A percentile compares a stretch with the other conserved stretches of the same genome.
phyloP scores from a whole-genome alignment of 768 basidiomycete species.

The Termitomyces sp. region DNA sequence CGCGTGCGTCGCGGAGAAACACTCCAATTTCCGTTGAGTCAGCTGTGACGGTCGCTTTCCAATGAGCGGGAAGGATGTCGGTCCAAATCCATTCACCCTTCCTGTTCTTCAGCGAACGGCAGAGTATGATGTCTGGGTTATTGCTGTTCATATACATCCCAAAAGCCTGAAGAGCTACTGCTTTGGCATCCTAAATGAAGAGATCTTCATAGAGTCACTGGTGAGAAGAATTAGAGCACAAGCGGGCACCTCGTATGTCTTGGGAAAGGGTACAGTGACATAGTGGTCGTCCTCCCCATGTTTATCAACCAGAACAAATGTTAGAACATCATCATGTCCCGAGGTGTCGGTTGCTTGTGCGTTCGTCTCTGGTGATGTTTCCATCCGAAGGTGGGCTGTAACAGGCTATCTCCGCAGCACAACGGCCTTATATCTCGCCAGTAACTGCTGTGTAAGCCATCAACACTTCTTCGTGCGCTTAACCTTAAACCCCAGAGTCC shows the following conservation, averaged over 20 bases:
- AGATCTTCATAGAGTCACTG: not conserved
- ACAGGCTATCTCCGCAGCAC: not conserved
- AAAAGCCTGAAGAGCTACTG: not conserved
- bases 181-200: slow-evolving; percentile 3
- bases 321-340: not conserved
- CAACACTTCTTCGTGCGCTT: not conserved
- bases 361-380: not conserved
- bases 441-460: not conserved
- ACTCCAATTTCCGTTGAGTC: not conserved
- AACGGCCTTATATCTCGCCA: not conserved
- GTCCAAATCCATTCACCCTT: slow-evolving; percentile 14
- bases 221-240: not conserved
- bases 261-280: slow-evolving; percentile 13
- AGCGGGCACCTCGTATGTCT: slow-evolving; percentile 7
- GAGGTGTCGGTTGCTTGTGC: not conserved
- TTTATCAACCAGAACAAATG: slow-evolving; percentile 1
- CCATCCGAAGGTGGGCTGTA: not conserved
- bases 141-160: not conserved
- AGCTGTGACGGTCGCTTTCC: slow-evolving; percentile 1
- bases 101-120: slow-evolving; percentile 11
- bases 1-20: not conserved
- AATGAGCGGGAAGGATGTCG: slow-evolving; percentile 12
- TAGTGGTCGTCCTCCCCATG: slow-evolving; percentile 1
- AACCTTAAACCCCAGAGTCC: too few species aligned
- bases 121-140: slow-evolving; percentile 3